These are phyloP conservation scores for Ocimum tenuiflorum DNA, from an alignment of 257 asterid genomes.

Conservation along the genomic window DNA sequence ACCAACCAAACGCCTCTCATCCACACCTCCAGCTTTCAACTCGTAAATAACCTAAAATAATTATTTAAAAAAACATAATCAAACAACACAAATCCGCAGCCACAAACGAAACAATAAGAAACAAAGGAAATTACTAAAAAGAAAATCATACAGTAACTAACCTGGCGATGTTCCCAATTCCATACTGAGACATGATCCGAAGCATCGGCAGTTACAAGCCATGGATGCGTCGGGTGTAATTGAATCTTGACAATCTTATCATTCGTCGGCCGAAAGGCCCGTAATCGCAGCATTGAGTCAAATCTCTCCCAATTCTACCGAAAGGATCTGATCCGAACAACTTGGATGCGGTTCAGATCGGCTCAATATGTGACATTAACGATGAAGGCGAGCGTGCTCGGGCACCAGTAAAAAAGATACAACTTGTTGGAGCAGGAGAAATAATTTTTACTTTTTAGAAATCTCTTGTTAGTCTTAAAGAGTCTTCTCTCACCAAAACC, in stretches of 20 bases:
- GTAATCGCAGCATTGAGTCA: slow-evolving; percentile 57
- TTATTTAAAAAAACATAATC: background rate
- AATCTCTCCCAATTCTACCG: slow-evolving; percentile 1
- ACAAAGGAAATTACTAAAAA: background rate
- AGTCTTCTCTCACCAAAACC: no score
- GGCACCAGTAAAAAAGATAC: background rate
- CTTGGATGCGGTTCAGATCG: slow-evolving; percentile 3
- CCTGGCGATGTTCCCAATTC: slow-evolving; percentile 99
- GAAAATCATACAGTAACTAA: slow-evolving; percentile 2
- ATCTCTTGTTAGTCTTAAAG: no score
- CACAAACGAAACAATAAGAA: background rate
- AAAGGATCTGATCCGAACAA: slow-evolving; percentile 15
- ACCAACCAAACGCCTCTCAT: slow-evolving; percentile 96
- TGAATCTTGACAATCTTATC: slow-evolving; percentile 95
- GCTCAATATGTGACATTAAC: slow-evolving; percentile 1
- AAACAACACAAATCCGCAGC: slow-evolving; percentile 9
- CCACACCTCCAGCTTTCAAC: slow-evolving; percentile 98
- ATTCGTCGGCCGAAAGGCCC: slow-evolving; percentile 93
- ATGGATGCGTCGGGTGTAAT: slow-evolving; percentile 97
- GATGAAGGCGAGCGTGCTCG: background rate
- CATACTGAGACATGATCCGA: slow-evolving; percentile 99
- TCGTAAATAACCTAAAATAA: slow-evolving; percentile 73
- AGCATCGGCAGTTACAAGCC: slow-evolving; percentile 97
- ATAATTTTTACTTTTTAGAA: no score
- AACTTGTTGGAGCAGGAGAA: background rate